A percentile compares a stretch with the other conserved stretches of the same genome.
These are phyloP conservation scores for Noccaea caerulescens DNA, from an alignment of 345 rosid genomes.

Conservation along the genomic window DNA sequence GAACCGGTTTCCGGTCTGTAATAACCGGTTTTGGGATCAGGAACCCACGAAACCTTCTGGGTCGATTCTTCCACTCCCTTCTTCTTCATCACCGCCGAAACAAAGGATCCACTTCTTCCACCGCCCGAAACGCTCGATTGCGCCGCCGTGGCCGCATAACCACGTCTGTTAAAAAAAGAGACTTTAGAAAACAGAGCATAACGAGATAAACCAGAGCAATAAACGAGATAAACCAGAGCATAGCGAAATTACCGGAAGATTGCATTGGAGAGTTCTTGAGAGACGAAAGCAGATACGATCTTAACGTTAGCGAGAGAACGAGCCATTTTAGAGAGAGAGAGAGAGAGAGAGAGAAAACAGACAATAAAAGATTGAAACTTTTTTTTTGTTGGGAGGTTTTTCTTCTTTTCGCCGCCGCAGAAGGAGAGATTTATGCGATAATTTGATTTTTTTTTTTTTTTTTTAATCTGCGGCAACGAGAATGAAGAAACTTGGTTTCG, in stretches of 20 bases:
- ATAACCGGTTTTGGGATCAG: constrained; percentile 84
- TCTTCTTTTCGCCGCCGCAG: constrained; percentile 34
- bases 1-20: constrained; percentile 77
- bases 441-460: neutral
- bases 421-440: constrained; percentile 19
- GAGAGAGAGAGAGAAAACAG: constrained; percentile 19
- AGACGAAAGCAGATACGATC: constrained; percentile 44
- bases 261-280: constrained; percentile 43
- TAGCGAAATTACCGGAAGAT: constrained; percentile 38
- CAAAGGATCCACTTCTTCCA: constrained; percentile 36
- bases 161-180: constrained; percentile 33
- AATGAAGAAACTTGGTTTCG: constrained; percentile 31
- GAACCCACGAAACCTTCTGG: constrained; percentile 71
- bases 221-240: neutral
- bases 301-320: constrained; percentile 46
- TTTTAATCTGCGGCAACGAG: constrained; percentile 32
- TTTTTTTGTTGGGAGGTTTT: neutral
- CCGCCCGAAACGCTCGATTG: constrained; percentile 41
- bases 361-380: constrained; percentile 21
- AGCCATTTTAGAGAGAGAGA: constrained; percentile 39
- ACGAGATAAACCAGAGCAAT: constrained; percentile 3
- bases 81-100: constrained; percentile 48
- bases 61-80: constrained; percentile 51
- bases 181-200: constrained; percentile 28
- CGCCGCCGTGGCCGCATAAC: constrained; percentile 43